Evolutionary conservation across 345 rosid genomes (phyloP).

Genomic region (Brassica incana): DNA sequence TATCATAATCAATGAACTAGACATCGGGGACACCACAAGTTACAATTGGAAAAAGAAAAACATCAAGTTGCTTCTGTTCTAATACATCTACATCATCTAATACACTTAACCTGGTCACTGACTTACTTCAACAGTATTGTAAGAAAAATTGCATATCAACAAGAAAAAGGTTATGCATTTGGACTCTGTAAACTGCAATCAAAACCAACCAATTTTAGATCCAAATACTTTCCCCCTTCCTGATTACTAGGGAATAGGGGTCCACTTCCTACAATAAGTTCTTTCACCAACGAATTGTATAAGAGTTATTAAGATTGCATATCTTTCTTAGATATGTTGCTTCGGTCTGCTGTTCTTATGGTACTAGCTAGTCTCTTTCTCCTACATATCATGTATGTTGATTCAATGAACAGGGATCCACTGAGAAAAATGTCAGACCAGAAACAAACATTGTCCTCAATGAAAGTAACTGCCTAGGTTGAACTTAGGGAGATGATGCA

Average conservation of each 20-base stretch:
- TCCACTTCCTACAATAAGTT: not conserved
- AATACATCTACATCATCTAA: conserved; percentile 15
- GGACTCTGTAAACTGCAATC: conserved; percentile 26
- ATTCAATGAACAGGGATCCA: conserved; percentile 1
- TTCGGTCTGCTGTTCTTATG: not conserved
- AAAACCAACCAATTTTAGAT: conserved; percentile 15
- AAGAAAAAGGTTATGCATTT: conserved; percentile 19
- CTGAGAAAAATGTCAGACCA: not conserved
- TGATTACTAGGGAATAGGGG: conserved; percentile 9
- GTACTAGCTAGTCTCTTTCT: not conserved
- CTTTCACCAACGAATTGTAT: not conserved
- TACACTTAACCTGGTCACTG: conserved; percentile 27
- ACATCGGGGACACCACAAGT: not conserved
- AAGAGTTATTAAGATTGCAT: conserved; percentile 7
- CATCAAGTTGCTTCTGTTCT: conserved; percentile 28
- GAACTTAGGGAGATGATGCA: conserved; percentile 1
- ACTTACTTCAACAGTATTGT: not conserved
- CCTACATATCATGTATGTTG: not conserved
- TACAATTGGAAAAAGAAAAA: not conserved
- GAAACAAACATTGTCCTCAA: not conserved
- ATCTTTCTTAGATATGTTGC: conserved; percentile 34
- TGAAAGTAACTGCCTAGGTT: not conserved
- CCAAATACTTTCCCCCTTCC: conserved; percentile 20
- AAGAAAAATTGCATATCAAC: conserved; percentile 11
- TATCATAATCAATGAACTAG: not conserved